Evolutionary conservation across 129 eudicot genomes (phyloP), one percentile per base, ranked within the genome.

Genomic region (Daucus carota): DNA sequence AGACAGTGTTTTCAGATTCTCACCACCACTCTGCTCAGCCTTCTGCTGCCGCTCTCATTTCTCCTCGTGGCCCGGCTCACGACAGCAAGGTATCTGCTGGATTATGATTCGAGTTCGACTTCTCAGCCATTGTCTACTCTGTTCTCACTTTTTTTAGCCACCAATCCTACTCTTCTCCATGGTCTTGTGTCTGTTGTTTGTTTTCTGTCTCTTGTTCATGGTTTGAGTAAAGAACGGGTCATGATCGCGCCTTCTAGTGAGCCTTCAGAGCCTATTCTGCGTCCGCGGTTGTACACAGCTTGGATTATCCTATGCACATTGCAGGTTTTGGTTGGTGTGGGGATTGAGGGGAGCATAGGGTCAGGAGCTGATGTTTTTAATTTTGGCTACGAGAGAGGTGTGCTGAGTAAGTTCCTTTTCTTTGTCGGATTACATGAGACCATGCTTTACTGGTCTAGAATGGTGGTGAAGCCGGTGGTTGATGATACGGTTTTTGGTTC

Each of bases 21-120:
- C 67, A 83, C 90, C 17, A 88, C 85, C 29, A 80, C 89, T 65
- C 96, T 90, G 68, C 97, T 95, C 62, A 85, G 92, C 87, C 96
- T 94, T 50, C 94, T 94, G 67, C 90, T 94, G 43, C 99, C 99
- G 4, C 92, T 91, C 48, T 89, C 99, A 4, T 91, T 89, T 76
- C 93, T 94, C 54, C 92, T 94, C 22, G 79, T 89, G 62, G 92
- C 96, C 4, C 87, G 99, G 78, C 85, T 94, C 45, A 76, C 99
- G 42, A 84, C 88, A 70, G 89, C 97, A 13, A 80, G 77, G n/a
- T 91, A 88, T 78, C 78, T 91, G 28, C 18, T 86, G 38, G 80
- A 88, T 41, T 77, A 84, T 48, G 68, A 82, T n/a, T 77, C 59
- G 4, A 46, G 63, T 54, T 81, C 76, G 16, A 40, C 72, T 3